Base-by-base conservation (phyloP, 23 red algal genomes). In the Gracilariopsis chorda region DNA sequence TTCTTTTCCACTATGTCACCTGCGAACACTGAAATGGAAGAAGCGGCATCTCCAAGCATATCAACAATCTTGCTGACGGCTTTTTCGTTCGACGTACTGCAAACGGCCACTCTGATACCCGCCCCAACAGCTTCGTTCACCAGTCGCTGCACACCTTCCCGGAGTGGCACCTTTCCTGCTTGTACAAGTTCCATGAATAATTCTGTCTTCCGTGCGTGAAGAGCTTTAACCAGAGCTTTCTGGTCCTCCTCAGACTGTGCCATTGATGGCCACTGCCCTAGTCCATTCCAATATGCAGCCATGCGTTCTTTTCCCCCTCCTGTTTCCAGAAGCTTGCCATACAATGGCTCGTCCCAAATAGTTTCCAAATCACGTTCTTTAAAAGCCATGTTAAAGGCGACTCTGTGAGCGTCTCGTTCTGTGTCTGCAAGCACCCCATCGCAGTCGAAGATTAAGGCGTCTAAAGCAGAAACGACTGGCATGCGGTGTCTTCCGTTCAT, bases 281-380 rank as follows among this genome's bases (percentile, higher is more conserved):
- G 44, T 40, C 84, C 84, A 27, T 78, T 93, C 65, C 83, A 98
- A 73, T 98, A 90, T 30, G 96, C 93, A 6, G 88, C 94, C 92
- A 98, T 95, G 16, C 96, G 92, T 62, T 98, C 96, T 70, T 98
- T 98, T 48, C 96, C 96, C n/a, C 96, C 96, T n/a, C 96, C 96
- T 29, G 91, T 93, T 81, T 98, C 90, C 80, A 98, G 70, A 23
- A 98, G 80, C 83, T 84, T 80, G 4, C 96, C 96, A 83, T 98
- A 98, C 37, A 94, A 52, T 43, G 80, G 79, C 43, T 95, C 96
- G 60, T 78, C 68, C 96, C 96, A 98, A 30, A 47, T 77, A 23
- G 58, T 74, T 20, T 95, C 59, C 32, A 98, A 39, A 2, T 75
- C 36, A 28, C 77, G 77, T 43, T 94, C 90, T 10, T 83, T 78